These are phyloP conservation scores for Macaranga tanarius DNA, from an alignment of 441 rosid genomes.

Conservation along the genomic window DNA sequence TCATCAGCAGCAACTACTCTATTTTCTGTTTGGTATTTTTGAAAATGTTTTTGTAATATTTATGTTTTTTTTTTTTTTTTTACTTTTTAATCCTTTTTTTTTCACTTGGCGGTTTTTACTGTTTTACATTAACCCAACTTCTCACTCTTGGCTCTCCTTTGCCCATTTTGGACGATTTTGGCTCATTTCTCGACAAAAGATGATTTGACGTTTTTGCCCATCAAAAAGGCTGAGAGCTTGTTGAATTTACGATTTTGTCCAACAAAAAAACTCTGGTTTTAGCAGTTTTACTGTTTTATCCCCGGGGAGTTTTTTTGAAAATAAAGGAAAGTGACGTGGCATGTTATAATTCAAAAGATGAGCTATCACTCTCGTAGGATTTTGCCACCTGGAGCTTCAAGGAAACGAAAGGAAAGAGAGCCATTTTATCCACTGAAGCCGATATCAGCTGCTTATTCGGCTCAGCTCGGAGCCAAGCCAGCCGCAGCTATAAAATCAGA, in stretches of 20 bases:
- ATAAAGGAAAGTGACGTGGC: conserved; percentile 37
- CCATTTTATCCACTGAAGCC: conserved; percentile 22
- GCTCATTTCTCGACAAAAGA: conserved; percentile 4
- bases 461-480: conserved; percentile 22
- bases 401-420: conserved; percentile 65
- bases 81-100: conserved; percentile 15
- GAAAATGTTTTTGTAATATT: background rate
- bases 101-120: background rate
- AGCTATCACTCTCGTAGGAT: conserved; percentile 44
- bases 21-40: background rate
- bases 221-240: too few relatives aligned
- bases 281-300: conserved; percentile 19
- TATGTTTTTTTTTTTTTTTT: too few relatives aligned
- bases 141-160: background rate
- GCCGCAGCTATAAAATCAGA: conserved; percentile 2
- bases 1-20: background rate
- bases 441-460: conserved; percentile 17
- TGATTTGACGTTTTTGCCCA: conserved; percentile 13
- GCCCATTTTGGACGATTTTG: conserved; percentile 25
- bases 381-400: conserved; percentile 42
- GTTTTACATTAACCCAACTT: background rate
- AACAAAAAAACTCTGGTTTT: background rate
- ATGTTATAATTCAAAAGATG: conserved; percentile 33
- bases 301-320: background rate
- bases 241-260: background rate